Percentiles rank a stretch among this genome's conserved stretches.
Evolutionary conservation across 495 filamentous ascomycete species (phyloP).

Genomic region (Thermochaetoides thermophila): DNA sequence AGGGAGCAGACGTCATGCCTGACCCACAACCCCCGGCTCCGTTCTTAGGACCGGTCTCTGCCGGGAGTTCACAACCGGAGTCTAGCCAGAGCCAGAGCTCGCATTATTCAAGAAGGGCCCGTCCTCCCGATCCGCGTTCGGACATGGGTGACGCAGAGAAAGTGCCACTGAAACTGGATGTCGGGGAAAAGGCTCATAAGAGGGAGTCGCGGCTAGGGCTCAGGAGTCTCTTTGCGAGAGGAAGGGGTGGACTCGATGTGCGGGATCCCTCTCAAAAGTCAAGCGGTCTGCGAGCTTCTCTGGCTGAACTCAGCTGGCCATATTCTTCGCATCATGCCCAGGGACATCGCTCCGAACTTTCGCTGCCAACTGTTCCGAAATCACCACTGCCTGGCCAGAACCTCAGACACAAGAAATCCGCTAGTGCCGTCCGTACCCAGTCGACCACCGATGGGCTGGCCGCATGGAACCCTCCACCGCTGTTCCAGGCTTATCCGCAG

Average conservation of each 20-base stretch:
- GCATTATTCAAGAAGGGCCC: slow-evolving; percentile 7
- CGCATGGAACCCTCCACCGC: slow-evolving; percentile 62
- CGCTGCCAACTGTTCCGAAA: slow-evolving; percentile 16
- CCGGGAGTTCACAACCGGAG: slow-evolving; percentile 12
- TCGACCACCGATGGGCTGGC: slow-evolving; percentile 11
- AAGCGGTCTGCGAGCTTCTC: slow-evolving; percentile 26
- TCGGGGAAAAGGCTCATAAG: slow-evolving; percentile 17
- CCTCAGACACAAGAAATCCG: slow-evolving; percentile 25
- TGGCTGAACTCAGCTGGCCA: slow-evolving; percentile 30
- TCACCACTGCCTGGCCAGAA: slow-evolving; percentile 2
- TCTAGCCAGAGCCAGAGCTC: slow-evolving; percentile 7
- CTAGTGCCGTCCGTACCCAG: slow-evolving; percentile 15
- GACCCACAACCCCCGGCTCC: too few relatives aligned
- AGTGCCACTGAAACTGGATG: slow-evolving; percentile 14
- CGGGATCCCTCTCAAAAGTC: slow-evolving; percentile 12
- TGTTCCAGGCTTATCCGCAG: slow-evolving; percentile 87
- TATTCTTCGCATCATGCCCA: slow-evolving; percentile 17
- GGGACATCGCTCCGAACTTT: slow-evolving; percentile 24
- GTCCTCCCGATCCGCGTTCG: slow-evolving; percentile 12
- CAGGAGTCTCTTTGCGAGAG: slow-evolving; percentile 16
- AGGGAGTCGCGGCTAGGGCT: slow-evolving; percentile 37
- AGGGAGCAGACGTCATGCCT: too few relatives aligned
- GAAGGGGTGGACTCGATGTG: slow-evolving; percentile 4
- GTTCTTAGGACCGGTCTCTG: slow-evolving; percentile 10
- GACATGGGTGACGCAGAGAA: slow-evolving; percentile 7